Base-by-base conservation (phyloP, 495 filamentous ascomycete species). In the Hypoxylon lenormandii region DNA sequence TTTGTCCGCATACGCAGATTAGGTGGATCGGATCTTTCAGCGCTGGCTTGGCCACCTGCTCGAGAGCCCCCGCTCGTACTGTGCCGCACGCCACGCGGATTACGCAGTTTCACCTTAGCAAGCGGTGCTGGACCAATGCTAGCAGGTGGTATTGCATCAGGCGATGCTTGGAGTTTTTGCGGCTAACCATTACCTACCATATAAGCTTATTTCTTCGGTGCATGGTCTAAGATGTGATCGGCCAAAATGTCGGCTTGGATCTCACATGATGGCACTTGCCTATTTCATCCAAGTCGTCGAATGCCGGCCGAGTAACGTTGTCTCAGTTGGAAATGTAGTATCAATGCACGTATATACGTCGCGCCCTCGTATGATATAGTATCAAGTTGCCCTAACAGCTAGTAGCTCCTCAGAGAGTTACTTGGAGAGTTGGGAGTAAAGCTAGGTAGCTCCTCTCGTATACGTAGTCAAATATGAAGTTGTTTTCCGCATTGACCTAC, bases 191-290 rank as follows among this genome's bases (percentile, higher is more conserved):
- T 42, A 42, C 10, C 36, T 16, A 38, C 13, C 4, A 19, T 45
- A 4, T 45, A 45, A 45, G 42, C 42, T 45, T 45, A 45, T 45
- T 45, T 45, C 38, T n/a, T 52, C 58, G 47, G 50, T 37, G 30
- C 12, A 22, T 38, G 23, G 49, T 28, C n/a, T 37, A 33, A 53
- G 23, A 53, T 21, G 15, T 36, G 48, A 30, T 37, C 58, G 38
- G 7, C 59, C n/a, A 45, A 52, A 62, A 46, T 36, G 43, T 46
- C 49, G 19, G 49, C 42, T 60, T 49, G 19, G 55, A 66, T 60
- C 28, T 36, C 47, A 22, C 48, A 48, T 55, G 21, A 66, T 66
- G 30, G 22, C 56, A 66, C 64, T 42, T 66, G 49, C 64, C 64
- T 60, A 55, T 60, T 66, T 48, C 0, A 60, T 55, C 22, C 23